Evolutionary conservation across 1,284 basidiomycete species (phyloP), one percentile per base, ranked within the genome.

Genomic region (Sporisorium graminicola): DNA sequence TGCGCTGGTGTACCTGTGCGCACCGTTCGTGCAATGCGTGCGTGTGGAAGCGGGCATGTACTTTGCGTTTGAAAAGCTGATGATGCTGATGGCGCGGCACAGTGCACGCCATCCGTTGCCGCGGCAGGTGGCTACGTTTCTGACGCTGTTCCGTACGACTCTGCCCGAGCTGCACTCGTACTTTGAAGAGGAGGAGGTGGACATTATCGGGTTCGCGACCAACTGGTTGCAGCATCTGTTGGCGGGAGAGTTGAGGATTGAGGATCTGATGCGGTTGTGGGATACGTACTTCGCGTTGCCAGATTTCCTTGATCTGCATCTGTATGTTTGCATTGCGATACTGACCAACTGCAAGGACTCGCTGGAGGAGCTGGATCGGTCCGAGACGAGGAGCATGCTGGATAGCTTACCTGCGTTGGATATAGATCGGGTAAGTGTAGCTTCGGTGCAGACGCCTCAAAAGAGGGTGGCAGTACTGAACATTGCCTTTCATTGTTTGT

Each of bases 141-240:
- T 86, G 9, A 83, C 84, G 13, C 78, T 86, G 3, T 85, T 86
- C 51, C 77, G 85, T 0, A 79, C 76, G 12, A 83, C 85, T 14
- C 62, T 86, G 5, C 85, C 85, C 13, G 85, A 86, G 50, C 77
- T 86, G n/a, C 74, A 81, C 47, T 72, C 77, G 2, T 86, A 86
- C 77, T 86, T 86, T 67, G 85, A 86, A 47, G 84, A 85, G 58
- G 85, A 86, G 50, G 84, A 81, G 49, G 82, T 86, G 7, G 84
- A 86, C 52, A 68, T 85, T 18, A 78, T 81, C 29, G 78, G 79
- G 1, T 74, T 85, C 9, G 83, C 82, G 8, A 82, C 78, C 13
- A 77, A 78, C 54, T 86, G 85, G 85, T 54, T 86, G 18, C 78
- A 85, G 54, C 76, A 81, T 44, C 68, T 86, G 18, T 67, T 86